Percentiles rank a stretch among this genome's conserved stretches.
These are phyloP conservation scores for Parietaria judaica DNA, from an alignment of 306 rosid genomes.

Conservation along the genomic window DNA sequence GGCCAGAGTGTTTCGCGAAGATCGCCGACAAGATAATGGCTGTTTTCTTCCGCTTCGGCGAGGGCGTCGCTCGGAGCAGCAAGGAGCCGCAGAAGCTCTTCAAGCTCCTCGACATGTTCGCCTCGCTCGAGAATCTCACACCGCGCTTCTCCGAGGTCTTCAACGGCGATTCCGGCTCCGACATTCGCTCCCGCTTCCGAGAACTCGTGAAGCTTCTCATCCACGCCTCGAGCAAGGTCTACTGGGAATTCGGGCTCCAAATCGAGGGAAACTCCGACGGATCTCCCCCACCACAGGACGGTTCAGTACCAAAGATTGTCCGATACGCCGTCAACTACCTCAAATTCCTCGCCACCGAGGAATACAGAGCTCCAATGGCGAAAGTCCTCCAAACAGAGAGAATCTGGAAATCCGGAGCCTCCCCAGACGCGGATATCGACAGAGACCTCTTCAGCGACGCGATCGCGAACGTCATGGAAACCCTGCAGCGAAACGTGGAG, in stretches of 20 bases:
- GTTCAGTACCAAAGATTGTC: constrained; percentile 72
- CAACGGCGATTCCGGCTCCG: constrained; percentile 53
- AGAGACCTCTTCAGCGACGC: constrained; percentile 45
- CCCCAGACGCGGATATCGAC: constrained; percentile 30
- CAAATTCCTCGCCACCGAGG: constrained; percentile 51
- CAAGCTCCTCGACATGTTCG: constrained; percentile 78
- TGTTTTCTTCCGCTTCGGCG: constrained; percentile 82
- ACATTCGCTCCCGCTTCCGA: constrained; percentile 52
- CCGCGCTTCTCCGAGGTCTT: constrained; percentile 40
- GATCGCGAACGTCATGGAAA: constrained; percentile 61
- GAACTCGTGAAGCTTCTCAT: constrained; percentile 72
- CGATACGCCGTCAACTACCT: constrained; percentile 72
- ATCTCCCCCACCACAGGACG: constrained; percentile 57
- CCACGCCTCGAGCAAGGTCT: constrained; percentile 68
- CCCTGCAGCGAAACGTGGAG: constrained; percentile 69
- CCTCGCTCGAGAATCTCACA: constrained; percentile 49
- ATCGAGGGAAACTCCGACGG: constrained; percentile 73
- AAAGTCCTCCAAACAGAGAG: constrained; percentile 65
- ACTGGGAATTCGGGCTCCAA: constrained; percentile 80
- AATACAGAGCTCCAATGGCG: constrained; percentile 46
- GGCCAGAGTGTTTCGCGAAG: constrained; percentile 75
- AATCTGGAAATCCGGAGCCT: constrained; percentile 54
- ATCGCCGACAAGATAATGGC: constrained; percentile 93
- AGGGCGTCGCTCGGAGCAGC: constrained; percentile 66
- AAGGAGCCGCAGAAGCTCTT: constrained; percentile 87